These are phyloP conservation scores for Glonium stellatum DNA, from an alignment of 495 filamentous ascomycete genomes.

Conservation along the genomic window DNA sequence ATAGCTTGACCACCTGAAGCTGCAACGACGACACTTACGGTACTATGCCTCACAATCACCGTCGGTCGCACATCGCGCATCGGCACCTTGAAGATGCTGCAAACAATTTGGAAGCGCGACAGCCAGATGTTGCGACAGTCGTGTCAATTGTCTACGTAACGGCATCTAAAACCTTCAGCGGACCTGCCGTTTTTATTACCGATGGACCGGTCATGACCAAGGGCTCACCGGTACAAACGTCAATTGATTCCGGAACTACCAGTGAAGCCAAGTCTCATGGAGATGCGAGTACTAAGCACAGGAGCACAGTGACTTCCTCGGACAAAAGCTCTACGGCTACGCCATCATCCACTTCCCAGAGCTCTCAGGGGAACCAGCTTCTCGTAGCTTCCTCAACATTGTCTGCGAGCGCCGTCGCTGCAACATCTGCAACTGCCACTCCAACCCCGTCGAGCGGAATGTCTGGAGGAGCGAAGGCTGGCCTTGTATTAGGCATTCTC, in stretches of 20 bases:
- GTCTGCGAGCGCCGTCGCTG: slow-evolving; percentile 30
- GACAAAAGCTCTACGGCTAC: slow-evolving; percentile 1
- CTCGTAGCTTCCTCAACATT: slow-evolving; percentile 20
- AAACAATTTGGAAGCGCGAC: background rate
- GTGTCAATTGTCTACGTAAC: slow-evolving; percentile 51
- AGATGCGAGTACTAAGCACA: background rate
- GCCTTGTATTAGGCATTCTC: slow-evolving; percentile 72
- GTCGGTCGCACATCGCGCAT: background rate
- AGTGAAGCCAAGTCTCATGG: background rate
- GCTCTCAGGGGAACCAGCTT: background rate
- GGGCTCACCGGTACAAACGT: slow-evolving; percentile 12
- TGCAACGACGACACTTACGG: background rate
- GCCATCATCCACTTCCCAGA: background rate
- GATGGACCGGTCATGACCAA: slow-evolving; percentile 17
- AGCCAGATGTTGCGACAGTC: slow-evolving; percentile 33
- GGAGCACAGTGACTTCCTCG: background rate
- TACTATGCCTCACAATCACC: slow-evolving; percentile 4
- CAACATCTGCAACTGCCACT: slow-evolving; percentile 27
- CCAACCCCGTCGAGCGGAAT: slow-evolving; percentile 42
- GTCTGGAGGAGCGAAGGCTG: slow-evolving; percentile 67
- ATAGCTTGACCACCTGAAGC: background rate
- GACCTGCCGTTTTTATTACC: slow-evolving; percentile 51
- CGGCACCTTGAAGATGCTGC: background rate
- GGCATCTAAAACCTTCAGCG: slow-evolving; percentile 48
- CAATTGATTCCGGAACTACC: background rate